Evolutionary conservation across 305 asterid species (phyloP), one percentile per base, ranked within the genome.

Genomic region (Fraxinus ornus): DNA sequence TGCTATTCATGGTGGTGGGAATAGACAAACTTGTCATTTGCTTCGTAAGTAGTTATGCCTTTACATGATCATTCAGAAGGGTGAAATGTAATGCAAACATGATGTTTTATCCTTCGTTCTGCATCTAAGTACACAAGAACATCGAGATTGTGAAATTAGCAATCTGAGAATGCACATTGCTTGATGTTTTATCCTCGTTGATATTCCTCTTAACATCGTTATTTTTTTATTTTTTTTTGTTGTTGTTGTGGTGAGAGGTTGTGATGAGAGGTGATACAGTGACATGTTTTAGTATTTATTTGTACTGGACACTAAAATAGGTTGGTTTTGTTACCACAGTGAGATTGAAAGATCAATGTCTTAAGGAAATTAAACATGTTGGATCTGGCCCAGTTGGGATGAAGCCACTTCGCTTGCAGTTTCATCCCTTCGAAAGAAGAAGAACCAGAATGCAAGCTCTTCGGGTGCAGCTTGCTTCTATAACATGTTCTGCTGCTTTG

Each of bases 401-500:
- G 66, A 87, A 87, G 80, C 88, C 86, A 33, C 80, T 83, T 73
- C 66, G 80, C 70, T 7, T 82, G 52, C 89, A 84, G 81, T 84
- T 78, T 85, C 90, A 78, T 71, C 88, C 88, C 83, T 84, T 86
- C 49, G 78, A 71, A 37, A 80, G 75, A 32, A 85, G 81, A 49
- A 84, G 21, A 37, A 49, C 21, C 22, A 55, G 81, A 32, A 66
- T 70, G 21, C 55, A 24, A 77, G 60, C 87, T 86, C 78, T 83
- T 76, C 84, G 85, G 73, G 86, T 55, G 77, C 85, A 85, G 81
- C 90, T 35, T 79, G 77, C 91, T 79, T 86, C 93, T 44, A 30
- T 87, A 35, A 88, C 87, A 83, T 92, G 93, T 84, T 80, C 90
- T 86, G 88, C 94, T 84, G 86, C 95, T 78, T 83, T 91, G 95